Percentiles rank a stretch among this genome's conserved stretches.
phyloP scores from a whole-genome alignment of 2,329 filamentous ascomycete species.

The Sporothrix sp. region DNA sequence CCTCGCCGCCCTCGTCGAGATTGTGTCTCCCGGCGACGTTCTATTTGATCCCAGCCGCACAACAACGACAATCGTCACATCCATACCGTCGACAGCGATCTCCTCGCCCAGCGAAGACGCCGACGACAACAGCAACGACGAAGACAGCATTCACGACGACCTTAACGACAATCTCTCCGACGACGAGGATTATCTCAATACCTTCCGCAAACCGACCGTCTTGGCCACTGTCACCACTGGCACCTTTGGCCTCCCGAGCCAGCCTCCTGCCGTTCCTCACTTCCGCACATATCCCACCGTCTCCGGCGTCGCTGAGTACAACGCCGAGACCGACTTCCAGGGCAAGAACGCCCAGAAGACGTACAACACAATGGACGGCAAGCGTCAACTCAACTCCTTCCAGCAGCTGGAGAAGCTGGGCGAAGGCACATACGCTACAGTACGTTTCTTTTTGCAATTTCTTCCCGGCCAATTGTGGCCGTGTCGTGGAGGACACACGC shows the following conservation, averaged over 20 bases:
- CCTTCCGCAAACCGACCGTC: neutral
- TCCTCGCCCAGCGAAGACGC: no score
- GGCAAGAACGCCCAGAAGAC: no score
- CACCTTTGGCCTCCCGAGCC: conserved; percentile 21
- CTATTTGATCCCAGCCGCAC: conserved; percentile 29
- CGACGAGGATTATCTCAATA: neutral
- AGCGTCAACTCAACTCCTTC: conserved; percentile 90
- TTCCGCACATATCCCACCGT: conserved; percentile 20
- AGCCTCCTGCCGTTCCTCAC: conserved; percentile 24
- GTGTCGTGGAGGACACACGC: no score
- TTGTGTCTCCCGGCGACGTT: conserved; percentile 29
- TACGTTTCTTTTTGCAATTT: conserved; percentile 40
- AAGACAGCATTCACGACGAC: neutral
- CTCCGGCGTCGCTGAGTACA: conserved; percentile 10
- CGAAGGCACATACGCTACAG: conserved; percentile 96
- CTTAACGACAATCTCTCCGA: neutral
- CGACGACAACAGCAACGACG: neutral
- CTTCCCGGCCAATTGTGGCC: no score
- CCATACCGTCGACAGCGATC: neutral
- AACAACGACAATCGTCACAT: conserved; percentile 21
- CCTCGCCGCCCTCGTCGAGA: conserved; percentile 16
- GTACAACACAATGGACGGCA: conserved; percentile 64
- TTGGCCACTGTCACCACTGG: neutral
- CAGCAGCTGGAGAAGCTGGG: conserved; percentile 98
- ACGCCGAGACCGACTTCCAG: conserved; percentile 12